Evolutionary conservation across 306 rosid genomes (phyloP), one percentile per base, ranked within the genome.

Genomic region (Potentilla sterilis): DNA sequence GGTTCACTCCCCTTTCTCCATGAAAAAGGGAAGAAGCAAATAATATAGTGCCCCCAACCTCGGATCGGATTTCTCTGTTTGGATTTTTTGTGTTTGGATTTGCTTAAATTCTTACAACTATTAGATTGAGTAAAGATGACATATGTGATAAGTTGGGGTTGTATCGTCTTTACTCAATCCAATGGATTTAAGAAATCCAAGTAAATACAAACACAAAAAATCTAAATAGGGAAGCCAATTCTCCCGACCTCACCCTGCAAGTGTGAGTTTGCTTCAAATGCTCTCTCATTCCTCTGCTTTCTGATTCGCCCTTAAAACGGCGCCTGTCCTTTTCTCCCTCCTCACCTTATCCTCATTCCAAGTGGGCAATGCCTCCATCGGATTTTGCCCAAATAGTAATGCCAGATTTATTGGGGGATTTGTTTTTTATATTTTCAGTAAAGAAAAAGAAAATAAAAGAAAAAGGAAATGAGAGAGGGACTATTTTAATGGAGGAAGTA

Each of bases 221-320:
- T n/a, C n/a, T n/a, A n/a, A n/a, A n/a, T n/a, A n/a, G n/a, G n/a
- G n/a, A n/a, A n/a, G n/a, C n/a, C n/a, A n/a, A n/a, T n/a, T n/a
- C n/a, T n/a, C n/a, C n/a, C n/a, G n/a, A 0, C 54, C 9, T 7
- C 2, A 37, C 40, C 28, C 28, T 5, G 52, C 28, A 58, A n/a
- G 10, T 59, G 14, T 59, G 28, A 28, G 81, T 71, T 64, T 21
- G 70, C 74, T 78, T 58, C 72, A 21, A 46, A 38, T 48, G 65
- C 38, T 24, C 74, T 38, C 38, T 4, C 61, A 13, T 21, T 64
- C 62, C 67, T 67, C 59, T 34, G 52, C 58, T 59, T 42, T 78
- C 69, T 75, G n/a, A 85, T 79, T 82, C 51, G 82, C 58, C 41
- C 46, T 41, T 69, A 32, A 75, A 19, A 18, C 87, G 89, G 91